Evolutionary conservation across 2,329 filamentous ascomycete species (phyloP).

Genomic region (Aspergillus tubingensis): DNA sequence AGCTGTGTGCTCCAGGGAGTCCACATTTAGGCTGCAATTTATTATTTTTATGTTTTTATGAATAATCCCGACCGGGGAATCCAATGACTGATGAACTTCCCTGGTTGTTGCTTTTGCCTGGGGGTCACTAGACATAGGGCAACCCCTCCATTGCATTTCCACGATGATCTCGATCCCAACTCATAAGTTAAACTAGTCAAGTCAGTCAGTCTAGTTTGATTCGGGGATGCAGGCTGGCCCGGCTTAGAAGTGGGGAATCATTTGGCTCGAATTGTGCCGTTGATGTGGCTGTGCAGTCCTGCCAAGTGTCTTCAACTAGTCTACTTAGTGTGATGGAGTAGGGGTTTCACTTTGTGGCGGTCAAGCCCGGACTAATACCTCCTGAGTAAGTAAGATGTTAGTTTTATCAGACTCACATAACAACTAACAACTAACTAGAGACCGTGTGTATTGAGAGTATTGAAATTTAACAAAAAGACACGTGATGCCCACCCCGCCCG

Average conservation of each 20-base stretch:
- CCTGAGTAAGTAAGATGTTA: neutral
- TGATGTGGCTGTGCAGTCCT: constrained; percentile 3
- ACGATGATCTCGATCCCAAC: neutral
- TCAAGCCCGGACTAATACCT: neutral
- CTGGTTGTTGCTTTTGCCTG: too few relatives aligned
- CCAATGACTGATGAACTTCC: neutral
- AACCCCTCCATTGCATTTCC: neutral
- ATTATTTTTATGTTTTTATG: too few relatives aligned
- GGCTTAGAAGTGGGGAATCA: neutral
- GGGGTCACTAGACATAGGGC: neutral
- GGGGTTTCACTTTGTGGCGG: neutral
- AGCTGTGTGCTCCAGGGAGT: neutral
- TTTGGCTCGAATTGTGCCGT: too few relatives aligned
- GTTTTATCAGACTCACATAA: neutral
- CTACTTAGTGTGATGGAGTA: neutral
- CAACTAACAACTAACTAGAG: too few relatives aligned
- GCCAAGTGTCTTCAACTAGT: neutral
- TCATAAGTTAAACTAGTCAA: neutral
- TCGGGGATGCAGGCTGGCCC: too few relatives aligned
- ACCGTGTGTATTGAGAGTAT: too few relatives aligned
- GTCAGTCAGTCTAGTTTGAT: too few relatives aligned
- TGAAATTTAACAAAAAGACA: too few relatives aligned
- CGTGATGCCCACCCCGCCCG: too few relatives aligned
- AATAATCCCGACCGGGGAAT: neutral
- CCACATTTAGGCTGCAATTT: neutral